Percentiles rank a stretch among this genome's conserved stretches.
Conservation (phyloP, 2,329 filamentous ascomycete genomes). For the Myriosclerotinia scirpicola region DNA sequence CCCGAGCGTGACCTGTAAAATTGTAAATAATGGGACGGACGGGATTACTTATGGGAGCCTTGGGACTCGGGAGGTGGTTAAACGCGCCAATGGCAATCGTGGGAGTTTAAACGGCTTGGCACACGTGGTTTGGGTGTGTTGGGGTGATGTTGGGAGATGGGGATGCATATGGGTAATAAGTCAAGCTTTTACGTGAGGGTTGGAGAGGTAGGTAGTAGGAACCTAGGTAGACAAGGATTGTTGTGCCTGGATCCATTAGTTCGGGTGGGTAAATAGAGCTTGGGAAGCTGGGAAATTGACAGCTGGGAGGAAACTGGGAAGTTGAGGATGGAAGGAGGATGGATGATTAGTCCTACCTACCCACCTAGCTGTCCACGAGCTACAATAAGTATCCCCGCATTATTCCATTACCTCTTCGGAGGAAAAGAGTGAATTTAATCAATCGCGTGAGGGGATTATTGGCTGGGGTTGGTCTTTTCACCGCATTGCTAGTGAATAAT, state of each 20-base stretch:
- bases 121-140: too few species aligned
- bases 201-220: not conserved
- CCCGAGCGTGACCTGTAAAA: not conserved
- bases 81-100: slow-evolving; percentile 5
- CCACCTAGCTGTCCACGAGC: not conserved
- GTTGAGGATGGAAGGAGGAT: not conserved
- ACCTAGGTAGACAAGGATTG: not conserved
- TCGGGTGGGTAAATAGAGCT: not conserved
- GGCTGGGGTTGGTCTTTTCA: not conserved
- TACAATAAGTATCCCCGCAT: slow-evolving; percentile 3
- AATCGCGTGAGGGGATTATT: not conserved
- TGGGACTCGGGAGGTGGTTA: not conserved
- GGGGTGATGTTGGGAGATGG: too few species aligned
- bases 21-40: too few species aligned
- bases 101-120: not conserved
- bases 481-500: slow-evolving; percentile 5
- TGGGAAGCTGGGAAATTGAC: not conserved
- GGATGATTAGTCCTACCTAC: not conserved
- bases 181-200: slow-evolving; percentile 1
- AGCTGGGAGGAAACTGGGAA: not conserved
- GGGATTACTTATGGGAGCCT: too few species aligned
- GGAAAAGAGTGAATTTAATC: not conserved
- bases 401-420: not conserved
- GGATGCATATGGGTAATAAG: too few species aligned
- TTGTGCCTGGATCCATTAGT: not conserved